Base-by-base conservation (phyloP, 805 yeast species). In the Candida corydali region DNA sequence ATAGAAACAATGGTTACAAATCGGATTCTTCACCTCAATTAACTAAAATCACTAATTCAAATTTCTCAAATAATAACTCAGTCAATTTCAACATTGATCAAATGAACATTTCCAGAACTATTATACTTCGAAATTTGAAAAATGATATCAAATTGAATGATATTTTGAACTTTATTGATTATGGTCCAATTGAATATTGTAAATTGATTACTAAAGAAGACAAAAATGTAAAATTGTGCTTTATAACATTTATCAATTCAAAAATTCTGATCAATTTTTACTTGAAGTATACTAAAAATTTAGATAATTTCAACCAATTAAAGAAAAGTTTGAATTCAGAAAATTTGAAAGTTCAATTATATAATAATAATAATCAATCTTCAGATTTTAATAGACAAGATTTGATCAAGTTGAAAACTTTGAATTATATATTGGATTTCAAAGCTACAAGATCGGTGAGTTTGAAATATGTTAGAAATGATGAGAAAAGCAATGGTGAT, bases 121-220 rank as follows among this genome's bases (percentile, higher is more conserved):
- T 67, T 6, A 49, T 63, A 19, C 37, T 67, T 17, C 54, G 49
- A 32, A 56, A 64, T 40, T 41, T 67, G 20, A 39, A 46, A 26
- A 44, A 47, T 7, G 47, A 47, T 14, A 37, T 65, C 17, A 34
- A 55, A 1, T 41, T 65, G 20, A 45, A 50, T 9, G 59, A 63
- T 15, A 52, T 75, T 12, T 52, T 77, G 29, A 68, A 75, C 31
- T 55, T 61, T 22, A 64, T 80, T 8, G 74, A 73, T 29, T 67
- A 53, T 50, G 86, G 84, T 3, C 83, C 86, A 1, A 67, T 82
- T 24, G 88, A 82, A 52, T 75, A 74, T 46, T 67, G 78, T 42
- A 67, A 70, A 37, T 51, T 75, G 39, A 54, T 65, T 39, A 49
- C 59, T 12, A 56, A 49, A 26, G 52, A 55, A 10, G 30, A 47